Base-by-base conservation (phyloP, 2,329 filamentous ascomycete genomes). In the Dothiorella sarmentorum region DNA sequence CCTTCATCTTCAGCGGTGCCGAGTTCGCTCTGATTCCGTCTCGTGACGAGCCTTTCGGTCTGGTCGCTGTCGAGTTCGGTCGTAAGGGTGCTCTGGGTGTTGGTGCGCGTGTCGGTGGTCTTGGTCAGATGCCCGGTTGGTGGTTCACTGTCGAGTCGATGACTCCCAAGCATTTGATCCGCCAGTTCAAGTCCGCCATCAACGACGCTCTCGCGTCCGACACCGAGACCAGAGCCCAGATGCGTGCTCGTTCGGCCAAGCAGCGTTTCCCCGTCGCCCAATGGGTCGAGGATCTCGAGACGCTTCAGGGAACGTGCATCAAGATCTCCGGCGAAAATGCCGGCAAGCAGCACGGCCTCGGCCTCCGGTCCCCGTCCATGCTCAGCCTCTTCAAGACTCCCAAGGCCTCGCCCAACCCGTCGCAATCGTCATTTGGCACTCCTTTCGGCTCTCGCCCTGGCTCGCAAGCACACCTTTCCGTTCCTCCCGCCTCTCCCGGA, bases 71-170 rank as follows among this genome's bases (percentile, higher is more conserved):
- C 43, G 85, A 88, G 65, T 88, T 88, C 63, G 85, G 85, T 59
- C 78, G 85, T 22, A 87, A 88, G 68, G 85, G 85, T 64, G 85
- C 85, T 18, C 76, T 88, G 42, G 85, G 85, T 64, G 83, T 88
- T 58, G 85, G 85, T 44, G 83, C 85, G 35, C 78, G 84, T 56
- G 85, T 88, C 35, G 85, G 85, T 63, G 85, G 85, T 57, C 76
- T 88, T 15, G 66, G 85, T n/a, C 82, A 86, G 66, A 87, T 88
- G 85, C 85, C 85, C 18, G 85, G 85, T 22, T 87, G 85, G 81
- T 88, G 85, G 85, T 88, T 83, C 68, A 87, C 85, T 0, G 82
- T 88, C 58, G 85, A 88, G 68, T 86, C 83, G 0, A 84, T 80
- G 5, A 82, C 82, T 1, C 85, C 84, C 0, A 79, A 79, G 42